Conservation (phyloP, 345 rosid genomes). For the Zanthoxylum bungeanum region DNA sequence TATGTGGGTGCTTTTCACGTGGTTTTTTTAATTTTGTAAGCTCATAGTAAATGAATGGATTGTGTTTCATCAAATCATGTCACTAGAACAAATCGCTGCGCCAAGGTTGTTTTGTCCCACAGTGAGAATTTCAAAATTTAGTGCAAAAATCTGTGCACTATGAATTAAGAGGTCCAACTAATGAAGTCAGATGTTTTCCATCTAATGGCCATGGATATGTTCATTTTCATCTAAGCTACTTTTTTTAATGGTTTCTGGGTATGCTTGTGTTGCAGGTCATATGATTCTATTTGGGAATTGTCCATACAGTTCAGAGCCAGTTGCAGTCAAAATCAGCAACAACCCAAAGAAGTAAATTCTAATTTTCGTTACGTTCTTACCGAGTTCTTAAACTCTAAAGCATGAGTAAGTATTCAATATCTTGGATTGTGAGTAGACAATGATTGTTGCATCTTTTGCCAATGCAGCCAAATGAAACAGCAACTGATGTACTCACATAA, state of each 20-base stretch:
- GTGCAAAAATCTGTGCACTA: background rate
- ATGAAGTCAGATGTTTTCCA: background rate
- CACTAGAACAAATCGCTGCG: background rate
- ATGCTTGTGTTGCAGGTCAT: slow-evolving; percentile 49
- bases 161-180: background rate
- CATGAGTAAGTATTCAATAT: background rate
- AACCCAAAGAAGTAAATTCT: slow-evolving; percentile 24
- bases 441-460: background rate
- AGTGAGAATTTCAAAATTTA: background rate
- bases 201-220: background rate
- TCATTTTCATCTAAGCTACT: background rate
- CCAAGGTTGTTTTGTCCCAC: background rate
- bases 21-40: too few species aligned
- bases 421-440: background rate
- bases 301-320: slow-evolving; percentile 72
- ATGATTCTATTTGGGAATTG: slow-evolving; percentile 73
- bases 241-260: slow-evolving; percentile 7
- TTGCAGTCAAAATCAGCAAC: slow-evolving; percentile 58
- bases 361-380: background rate
- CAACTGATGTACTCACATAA: background rate
- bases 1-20: background rate
- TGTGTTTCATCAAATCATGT: background rate
- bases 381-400: background rate
- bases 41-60: too few species aligned
- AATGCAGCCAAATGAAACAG: background rate